Conservation (phyloP, 371 early-diverging fungal genomes). For the Lichtheimia hyalospora region DNA sequence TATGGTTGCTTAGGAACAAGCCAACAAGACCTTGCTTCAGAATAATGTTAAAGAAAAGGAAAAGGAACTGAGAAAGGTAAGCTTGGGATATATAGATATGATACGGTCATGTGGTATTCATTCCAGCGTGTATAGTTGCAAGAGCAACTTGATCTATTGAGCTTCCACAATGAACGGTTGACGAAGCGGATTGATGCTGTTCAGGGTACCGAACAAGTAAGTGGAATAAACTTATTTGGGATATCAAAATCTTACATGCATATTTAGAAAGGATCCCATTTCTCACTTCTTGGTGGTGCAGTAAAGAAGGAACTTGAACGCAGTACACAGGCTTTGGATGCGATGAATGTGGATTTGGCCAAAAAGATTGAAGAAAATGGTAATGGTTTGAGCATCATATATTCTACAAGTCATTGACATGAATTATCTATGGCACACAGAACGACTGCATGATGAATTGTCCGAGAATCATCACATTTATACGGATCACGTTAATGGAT, state of each 20-base stretch:
- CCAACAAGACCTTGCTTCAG: slow-evolving; percentile 53
- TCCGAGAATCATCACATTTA: slow-evolving; percentile 54
- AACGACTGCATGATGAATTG: slow-evolving; percentile 50
- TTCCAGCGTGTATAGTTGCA: slow-evolving; percentile 29
- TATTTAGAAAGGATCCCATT: slow-evolving; percentile 44
- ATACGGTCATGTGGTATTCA: background rate
- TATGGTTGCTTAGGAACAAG: slow-evolving; percentile 52
- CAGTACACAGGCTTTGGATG: slow-evolving; percentile 53
- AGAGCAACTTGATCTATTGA: slow-evolving; percentile 63
- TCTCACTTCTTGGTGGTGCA: slow-evolving; percentile 56
- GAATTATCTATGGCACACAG: slow-evolving; percentile 18
- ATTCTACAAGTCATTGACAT: background rate
- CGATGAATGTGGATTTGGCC: slow-evolving; percentile 50
- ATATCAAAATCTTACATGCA: background rate
- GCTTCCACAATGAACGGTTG: slow-evolving; percentile 66
- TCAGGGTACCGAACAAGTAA: slow-evolving; percentile 48
- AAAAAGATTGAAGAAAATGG: slow-evolving; percentile 68
- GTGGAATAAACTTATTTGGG: background rate
- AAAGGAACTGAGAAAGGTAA: slow-evolving; percentile 65
- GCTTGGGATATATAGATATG: background rate
- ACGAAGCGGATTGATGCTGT: slow-evolving; percentile 66
- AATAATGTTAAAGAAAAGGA: slow-evolving; percentile 67
- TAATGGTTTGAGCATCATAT: slow-evolving; percentile 13
- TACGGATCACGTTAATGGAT: slow-evolving; percentile 49
- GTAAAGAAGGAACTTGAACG: slow-evolving; percentile 64